Evolutionary conservation across 2,329 filamentous ascomycete species (phyloP), one percentile per base, ranked within the genome.

Genomic region (Sporothrix dimorphospora): DNA sequence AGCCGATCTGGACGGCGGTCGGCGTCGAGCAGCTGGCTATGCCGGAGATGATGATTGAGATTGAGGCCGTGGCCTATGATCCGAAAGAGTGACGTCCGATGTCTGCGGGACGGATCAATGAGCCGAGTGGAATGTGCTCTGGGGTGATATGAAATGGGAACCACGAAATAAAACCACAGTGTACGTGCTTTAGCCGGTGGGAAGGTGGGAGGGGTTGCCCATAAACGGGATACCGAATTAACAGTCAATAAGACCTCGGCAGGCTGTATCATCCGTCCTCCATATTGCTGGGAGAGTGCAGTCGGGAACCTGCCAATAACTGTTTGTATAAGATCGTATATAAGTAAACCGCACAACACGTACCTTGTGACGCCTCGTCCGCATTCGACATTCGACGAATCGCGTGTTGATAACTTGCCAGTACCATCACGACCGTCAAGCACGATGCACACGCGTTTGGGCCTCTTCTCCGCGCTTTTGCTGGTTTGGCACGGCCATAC

Each of bases 21-120:
- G 87, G 85, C 0, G 87, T 90, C 0, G 75, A 79, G 1, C 75
- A 79, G 45, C 77, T 90, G 7, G 87, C 80, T 0, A 78, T 81
- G 71, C 81, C 83, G 38, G 82, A 81, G 42, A 90, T 90, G 88
- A 77, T 80, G 27, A 82, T 90, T 3, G 88, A 90, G 79, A 86
- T 90, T 77, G 88, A 90, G n/a, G 24, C 21, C 19, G 55, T 34
- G 24, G 69, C 69, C 2, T 70, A 70, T n/a, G 69, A 57, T 57
- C 53, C 53, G 3, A 57, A 57, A 27, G 6, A 38, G 53, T 57
- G 27, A 57, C 21, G 49, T 53, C 21, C 2, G 24, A 57, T n/a
- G 19, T 21, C n/a, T 3, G 53, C 6, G 5, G 19, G 14, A 47
- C 21, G 63, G 45, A 34, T 7, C n/a, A n/a, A 16, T 21, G 61